Evolutionary conservation across 805 yeast species (phyloP).

Genomic region (Barnettozyma sp.): DNA sequence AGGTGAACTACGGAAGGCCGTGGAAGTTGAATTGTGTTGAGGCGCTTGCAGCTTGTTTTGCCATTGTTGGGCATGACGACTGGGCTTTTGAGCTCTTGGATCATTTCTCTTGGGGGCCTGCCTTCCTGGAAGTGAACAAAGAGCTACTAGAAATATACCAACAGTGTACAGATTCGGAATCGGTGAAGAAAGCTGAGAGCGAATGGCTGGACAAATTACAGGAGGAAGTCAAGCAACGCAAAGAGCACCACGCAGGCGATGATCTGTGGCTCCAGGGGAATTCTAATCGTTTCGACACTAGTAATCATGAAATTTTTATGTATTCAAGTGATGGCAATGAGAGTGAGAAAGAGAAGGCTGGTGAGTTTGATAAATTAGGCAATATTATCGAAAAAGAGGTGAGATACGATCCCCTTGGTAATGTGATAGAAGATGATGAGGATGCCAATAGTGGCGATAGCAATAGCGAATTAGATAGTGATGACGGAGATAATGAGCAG

Average conservation of each 20-base stretch:
- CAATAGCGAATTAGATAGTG: no score
- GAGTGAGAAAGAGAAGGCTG: conserved; percentile 18
- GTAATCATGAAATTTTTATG: no score
- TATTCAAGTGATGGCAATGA: conserved; percentile 15
- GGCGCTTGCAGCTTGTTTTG: conserved; percentile 95
- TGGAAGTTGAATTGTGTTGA: conserved; percentile 96
- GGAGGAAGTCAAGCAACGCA: conserved; percentile 55
- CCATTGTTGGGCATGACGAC: conserved; percentile 83
- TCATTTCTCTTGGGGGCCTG: conserved; percentile 91
- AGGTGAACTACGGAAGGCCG: conserved; percentile 94
- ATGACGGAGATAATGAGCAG: conserved; percentile 9
- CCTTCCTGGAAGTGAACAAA: conserved; percentile 73
- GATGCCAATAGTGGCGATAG: no score
- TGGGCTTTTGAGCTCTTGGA: conserved; percentile 77
- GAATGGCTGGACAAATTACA: conserved; percentile 67
- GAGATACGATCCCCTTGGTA: conserved; percentile 18
- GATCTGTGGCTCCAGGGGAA: conserved; percentile 80
- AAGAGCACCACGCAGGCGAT: conserved; percentile 42
- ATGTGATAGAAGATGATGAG: conserved; percentile 13
- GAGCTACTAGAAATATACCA: conserved; percentile 73
- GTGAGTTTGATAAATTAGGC: conserved; percentile 21
- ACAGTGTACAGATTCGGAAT: conserved; percentile 71
- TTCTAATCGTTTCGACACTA: conserved; percentile 45
- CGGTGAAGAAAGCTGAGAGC: conserved; percentile 65
- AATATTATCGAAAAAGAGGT: conserved; percentile 4